These are phyloP conservation scores for Trichoderma sp. DNA, from an alignment of 2,329 filamentous ascomycete species.

Conservation along the genomic window DNA sequence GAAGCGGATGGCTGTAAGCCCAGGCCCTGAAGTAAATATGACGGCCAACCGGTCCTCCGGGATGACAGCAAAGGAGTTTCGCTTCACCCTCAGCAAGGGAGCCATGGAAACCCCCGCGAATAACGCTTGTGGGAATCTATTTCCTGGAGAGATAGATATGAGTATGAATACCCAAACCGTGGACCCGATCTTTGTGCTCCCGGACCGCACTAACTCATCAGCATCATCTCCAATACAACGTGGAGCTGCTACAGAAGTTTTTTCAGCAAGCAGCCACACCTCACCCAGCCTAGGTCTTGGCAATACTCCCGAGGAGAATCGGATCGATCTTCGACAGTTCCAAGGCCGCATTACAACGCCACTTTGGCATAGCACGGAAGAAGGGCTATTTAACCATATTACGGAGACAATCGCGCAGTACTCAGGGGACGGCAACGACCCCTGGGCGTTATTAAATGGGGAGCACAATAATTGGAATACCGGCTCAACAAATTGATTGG, in stretches of 20 bases:
- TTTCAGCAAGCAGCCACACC: conserved; percentile 32
- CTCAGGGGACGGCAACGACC: conserved; percentile 26
- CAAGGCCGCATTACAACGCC: conserved; percentile 34
- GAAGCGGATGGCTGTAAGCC: conserved; percentile 32
- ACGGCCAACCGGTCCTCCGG: not conserved
- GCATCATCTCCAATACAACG: conserved; percentile 33
- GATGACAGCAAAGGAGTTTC: not conserved
- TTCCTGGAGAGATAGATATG: not conserved
- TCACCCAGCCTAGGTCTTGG: conserved; percentile 35
- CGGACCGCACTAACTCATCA: conserved; percentile 36
- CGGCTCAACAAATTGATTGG: not conserved
- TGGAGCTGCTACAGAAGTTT: conserved; percentile 24
- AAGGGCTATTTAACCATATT: conserved; percentile 32
- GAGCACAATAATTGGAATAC: conserved; percentile 29
- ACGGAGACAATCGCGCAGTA: conserved; percentile 28
- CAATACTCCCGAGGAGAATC: conserved; percentile 38
- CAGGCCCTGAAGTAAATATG: conserved; percentile 24
- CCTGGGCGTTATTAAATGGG: conserved; percentile 33
- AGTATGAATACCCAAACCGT: not conserved
- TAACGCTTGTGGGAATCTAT: not conserved
- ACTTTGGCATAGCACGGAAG: conserved; percentile 34
- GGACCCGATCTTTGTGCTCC: conserved; percentile 25
- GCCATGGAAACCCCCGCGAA: not conserved
- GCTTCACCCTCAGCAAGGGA: not conserved
- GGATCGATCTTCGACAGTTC: conserved; percentile 34